Evolutionary conservation across 2,329 filamentous ascomycete genomes (phyloP).

Genomic region (Cylindrodendrum hubeiense): DNA sequence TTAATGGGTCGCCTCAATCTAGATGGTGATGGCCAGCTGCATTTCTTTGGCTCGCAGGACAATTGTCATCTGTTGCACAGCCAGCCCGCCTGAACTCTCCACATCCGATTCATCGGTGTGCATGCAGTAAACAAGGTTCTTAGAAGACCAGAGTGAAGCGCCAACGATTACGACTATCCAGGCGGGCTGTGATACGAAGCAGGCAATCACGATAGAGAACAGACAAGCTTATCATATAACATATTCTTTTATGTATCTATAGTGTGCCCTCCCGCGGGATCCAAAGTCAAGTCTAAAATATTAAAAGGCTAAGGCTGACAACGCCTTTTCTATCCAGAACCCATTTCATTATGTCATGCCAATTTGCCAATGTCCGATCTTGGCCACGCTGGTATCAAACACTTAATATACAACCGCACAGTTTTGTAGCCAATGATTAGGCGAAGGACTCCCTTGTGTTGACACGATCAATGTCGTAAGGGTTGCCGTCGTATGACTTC

Average conservation of each 20-base stretch:
- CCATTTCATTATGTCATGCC: too few relatives aligned
- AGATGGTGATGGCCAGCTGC: constrained; percentile 38
- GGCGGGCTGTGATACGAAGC: too few relatives aligned
- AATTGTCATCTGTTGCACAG: constrained; percentile 33
- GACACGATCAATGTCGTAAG: constrained; percentile 2
- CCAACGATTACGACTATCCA: too few relatives aligned
- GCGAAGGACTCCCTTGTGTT: constrained; percentile 1
- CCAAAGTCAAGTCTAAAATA: background rate
- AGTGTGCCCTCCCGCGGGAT: too few relatives aligned
- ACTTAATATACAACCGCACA: background rate
- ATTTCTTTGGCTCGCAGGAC: constrained; percentile 42
- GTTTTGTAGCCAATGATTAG: background rate
- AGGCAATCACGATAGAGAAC: too few relatives aligned
- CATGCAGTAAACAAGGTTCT: constrained; percentile 8
- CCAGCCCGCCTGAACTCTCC: background rate
- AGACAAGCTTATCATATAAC: too few relatives aligned
- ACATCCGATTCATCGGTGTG: background rate
- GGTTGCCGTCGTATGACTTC: constrained; percentile 6
- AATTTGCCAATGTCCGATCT: background rate
- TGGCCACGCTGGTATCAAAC: background rate
- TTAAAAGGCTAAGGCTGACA: background rate
- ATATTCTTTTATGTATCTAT: too few relatives aligned
- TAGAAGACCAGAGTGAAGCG: too few relatives aligned
- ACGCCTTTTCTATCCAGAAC: background rate
- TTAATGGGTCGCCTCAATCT: constrained; percentile 28